A percentile compares a stretch with the other conserved stretches of the same genome.
Conservation (phyloP, 805 yeast genomes). For the Saturnispora sekii region DNA sequence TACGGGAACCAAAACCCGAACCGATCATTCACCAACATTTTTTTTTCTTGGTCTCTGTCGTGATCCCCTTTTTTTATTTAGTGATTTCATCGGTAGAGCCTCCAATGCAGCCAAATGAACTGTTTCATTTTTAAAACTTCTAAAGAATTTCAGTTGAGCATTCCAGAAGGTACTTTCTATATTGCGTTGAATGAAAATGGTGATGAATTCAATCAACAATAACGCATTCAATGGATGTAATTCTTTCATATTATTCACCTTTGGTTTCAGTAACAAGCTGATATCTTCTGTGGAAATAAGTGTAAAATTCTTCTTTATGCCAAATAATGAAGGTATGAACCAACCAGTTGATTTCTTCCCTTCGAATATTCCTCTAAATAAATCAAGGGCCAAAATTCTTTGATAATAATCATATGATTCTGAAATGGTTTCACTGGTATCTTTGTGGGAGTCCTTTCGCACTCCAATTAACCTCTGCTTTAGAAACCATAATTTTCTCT, state of each 20-base stretch:
- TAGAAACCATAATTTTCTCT: slow-evolving; percentile 8
- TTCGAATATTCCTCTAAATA: slow-evolving; percentile 10
- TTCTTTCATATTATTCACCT: neutral
- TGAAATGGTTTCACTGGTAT: neutral
- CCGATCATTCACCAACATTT: too few species aligned
- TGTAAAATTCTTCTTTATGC: slow-evolving; percentile 2
- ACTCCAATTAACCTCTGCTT: slow-evolving; percentile 3
- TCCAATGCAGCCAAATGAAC: slow-evolving; percentile 2
- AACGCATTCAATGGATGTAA: neutral
- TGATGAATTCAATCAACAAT: slow-evolving; percentile 5
- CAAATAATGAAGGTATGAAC: slow-evolving; percentile 6
- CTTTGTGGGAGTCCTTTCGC: neutral
- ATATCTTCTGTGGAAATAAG: slow-evolving; percentile 3
- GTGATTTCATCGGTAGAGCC: neutral
- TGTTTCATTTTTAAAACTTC: neutral
- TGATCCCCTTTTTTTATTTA: neutral
- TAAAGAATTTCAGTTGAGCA: neutral
- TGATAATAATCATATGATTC: slow-evolving; percentile 8
- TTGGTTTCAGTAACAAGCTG: neutral
- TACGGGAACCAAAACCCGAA: too few species aligned
- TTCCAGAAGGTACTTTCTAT: slow-evolving; percentile 1
- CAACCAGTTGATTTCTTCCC: slow-evolving; percentile 5
- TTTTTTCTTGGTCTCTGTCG: neutral
- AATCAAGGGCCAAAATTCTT: slow-evolving; percentile 7
- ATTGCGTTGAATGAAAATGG: slow-evolving; percentile 1